Conservation (phyloP, 2,329 filamentous ascomycete species). For the Penicillium sp. region DNA sequence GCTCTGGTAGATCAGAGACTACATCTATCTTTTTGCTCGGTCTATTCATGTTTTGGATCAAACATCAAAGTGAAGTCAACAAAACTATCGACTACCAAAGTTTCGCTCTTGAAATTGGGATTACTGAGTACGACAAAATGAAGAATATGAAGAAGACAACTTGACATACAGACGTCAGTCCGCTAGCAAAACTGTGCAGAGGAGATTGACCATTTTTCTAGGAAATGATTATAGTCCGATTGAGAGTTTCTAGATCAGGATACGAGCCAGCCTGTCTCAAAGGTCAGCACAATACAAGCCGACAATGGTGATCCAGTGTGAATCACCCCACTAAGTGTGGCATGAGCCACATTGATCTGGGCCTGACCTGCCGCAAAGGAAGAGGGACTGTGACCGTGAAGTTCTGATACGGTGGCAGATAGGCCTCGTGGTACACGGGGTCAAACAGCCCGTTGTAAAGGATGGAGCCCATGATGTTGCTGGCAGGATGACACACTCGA, state of each 20-base stretch:
- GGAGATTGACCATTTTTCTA: conserved; percentile 1
- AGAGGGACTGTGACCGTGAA: conserved; percentile 29
- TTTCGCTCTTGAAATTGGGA: background rate
- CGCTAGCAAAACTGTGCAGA: background rate
- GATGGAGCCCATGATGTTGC: conserved; percentile 24
- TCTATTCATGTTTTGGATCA: background rate
- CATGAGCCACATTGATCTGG: conserved; percentile 30
- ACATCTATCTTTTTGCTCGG: background rate
- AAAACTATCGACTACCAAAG: background rate
- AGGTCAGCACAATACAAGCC: conserved; percentile 1
- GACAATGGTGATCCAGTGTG: background rate
- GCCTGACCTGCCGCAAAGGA: conserved; percentile 11
- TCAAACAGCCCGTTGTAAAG: conserved; percentile 30
- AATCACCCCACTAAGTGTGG: conserved; percentile 31
- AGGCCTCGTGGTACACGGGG: conserved; percentile 27
- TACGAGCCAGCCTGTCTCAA: conserved; percentile 19
- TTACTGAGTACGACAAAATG: background rate
- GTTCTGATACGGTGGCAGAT: conserved; percentile 30
- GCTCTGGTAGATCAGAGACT: background rate
- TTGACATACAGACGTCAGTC: background rate
- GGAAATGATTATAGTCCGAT: conserved; percentile 23
- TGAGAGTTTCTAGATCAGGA: conserved; percentile 24
- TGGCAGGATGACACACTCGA: conserved; percentile 17
- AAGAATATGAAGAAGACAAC: background rate
- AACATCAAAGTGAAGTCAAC: background rate